Conservation (phyloP, 805 yeast species). For the Cyberlindnera misumaiensis region DNA sequence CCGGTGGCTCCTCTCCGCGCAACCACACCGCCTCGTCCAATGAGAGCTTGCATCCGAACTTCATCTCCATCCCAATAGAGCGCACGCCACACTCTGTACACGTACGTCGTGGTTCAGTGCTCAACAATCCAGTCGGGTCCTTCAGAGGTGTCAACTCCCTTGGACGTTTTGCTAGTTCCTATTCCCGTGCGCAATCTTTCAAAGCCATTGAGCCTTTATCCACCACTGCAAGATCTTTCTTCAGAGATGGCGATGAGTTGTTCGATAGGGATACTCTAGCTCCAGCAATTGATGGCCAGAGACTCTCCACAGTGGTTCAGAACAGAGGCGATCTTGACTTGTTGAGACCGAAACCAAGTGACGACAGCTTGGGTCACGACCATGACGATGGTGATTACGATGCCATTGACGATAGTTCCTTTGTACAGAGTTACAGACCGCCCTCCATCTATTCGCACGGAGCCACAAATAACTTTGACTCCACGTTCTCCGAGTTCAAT, state of each 20-base stretch:
- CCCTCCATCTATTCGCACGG: slow-evolving; percentile 27
- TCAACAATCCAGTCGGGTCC: slow-evolving; percentile 47
- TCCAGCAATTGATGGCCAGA: slow-evolving; percentile 57
- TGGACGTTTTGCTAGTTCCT: slow-evolving; percentile 74
- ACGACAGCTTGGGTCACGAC: slow-evolving; percentile 18
- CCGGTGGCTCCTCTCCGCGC: not conserved
- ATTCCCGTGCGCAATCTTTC: slow-evolving; percentile 71
- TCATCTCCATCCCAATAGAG: slow-evolving; percentile 14
- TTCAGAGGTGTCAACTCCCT: slow-evolving; percentile 63
- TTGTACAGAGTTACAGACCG: slow-evolving; percentile 23
- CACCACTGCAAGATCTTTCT: slow-evolving; percentile 49
- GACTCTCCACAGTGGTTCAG: slow-evolving; percentile 48
- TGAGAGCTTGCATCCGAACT: slow-evolving; percentile 1
- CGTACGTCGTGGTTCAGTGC: slow-evolving; percentile 30
- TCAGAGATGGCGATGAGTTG: slow-evolving; percentile 54
- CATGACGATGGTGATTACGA: slow-evolving; percentile 27
- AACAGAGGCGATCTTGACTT: slow-evolving; percentile 27
- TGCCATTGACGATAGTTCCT: slow-evolving; percentile 33
- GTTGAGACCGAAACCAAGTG: slow-evolving; percentile 16
- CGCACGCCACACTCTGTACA: slow-evolving; percentile 16
- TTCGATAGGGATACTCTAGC: slow-evolving; percentile 64
- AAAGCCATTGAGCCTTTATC: slow-evolving; percentile 42
- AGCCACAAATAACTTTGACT: slow-evolving; percentile 24
- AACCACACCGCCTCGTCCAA: not conserved
- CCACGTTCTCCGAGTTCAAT: slow-evolving; percentile 36